phyloP scores from a whole-genome alignment of 306 rosid genomes.

The Fagus crenata region DNA sequence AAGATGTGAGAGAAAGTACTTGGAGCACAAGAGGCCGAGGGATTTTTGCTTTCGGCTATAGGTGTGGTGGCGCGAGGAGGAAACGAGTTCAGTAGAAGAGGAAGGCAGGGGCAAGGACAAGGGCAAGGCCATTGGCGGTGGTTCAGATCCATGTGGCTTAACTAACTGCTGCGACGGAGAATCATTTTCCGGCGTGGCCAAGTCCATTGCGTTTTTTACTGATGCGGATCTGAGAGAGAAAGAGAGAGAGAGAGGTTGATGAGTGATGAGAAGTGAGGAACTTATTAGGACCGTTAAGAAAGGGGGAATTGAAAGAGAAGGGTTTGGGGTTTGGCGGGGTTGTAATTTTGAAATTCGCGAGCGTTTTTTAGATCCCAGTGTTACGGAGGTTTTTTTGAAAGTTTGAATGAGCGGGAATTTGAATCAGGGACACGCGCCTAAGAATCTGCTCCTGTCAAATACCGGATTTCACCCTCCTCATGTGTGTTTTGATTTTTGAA shows the following conservation, averaged over 20 bases:
- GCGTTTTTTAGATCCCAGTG: neutral
- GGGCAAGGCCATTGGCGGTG: neutral
- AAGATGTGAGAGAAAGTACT: slow-evolving; percentile 37
- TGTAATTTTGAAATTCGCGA: slow-evolving; percentile 39
- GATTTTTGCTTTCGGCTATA: slow-evolving; percentile 69
- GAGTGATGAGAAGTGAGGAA: neutral
- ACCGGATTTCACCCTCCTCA: neutral
- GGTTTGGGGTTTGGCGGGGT: slow-evolving; percentile 40
- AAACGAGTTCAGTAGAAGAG: slow-evolving; percentile 33
- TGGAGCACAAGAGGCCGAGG: slow-evolving; percentile 88
- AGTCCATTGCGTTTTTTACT: neutral
- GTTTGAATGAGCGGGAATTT: slow-evolving; percentile 50
- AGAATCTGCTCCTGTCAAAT: neutral
- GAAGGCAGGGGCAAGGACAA: slow-evolving; percentile 44
- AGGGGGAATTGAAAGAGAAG: slow-evolving; percentile 1
- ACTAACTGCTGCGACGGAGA: neutral
- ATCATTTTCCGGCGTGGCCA: neutral
- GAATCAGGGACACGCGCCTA: slow-evolving; percentile 21
- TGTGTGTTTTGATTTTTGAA: too few relatives aligned
- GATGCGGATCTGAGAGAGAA: slow-evolving; percentile 32
- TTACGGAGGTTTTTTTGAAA: neutral
- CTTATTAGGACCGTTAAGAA: slow-evolving; percentile 34
- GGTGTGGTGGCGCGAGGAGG: slow-evolving; percentile 43
- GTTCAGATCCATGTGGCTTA: too few relatives aligned
- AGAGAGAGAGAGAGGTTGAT: neutral